These are phyloP conservation scores for Botrytis medusae DNA, from an alignment of 2,329 filamentous ascomycete genomes.

Conservation along the genomic window DNA sequence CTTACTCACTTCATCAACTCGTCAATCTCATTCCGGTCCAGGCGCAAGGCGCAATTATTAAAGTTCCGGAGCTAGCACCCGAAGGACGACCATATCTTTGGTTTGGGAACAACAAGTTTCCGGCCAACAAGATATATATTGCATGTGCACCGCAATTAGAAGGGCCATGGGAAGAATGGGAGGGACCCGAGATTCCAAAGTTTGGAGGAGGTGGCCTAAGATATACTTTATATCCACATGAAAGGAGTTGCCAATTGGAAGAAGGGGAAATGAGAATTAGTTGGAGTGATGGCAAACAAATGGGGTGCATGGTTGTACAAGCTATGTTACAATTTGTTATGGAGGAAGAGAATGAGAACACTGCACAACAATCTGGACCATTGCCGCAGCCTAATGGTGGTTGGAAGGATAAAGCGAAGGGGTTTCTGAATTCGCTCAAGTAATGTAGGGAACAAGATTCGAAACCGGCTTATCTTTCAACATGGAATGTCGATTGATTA, in stretches of 20 bases:
- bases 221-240: slow-evolving; percentile 18
- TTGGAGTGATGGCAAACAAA: slow-evolving; percentile 11
- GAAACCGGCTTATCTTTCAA: neutral
- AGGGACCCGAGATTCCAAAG: neutral
- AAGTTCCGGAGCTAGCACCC: neutral
- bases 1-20: slow-evolving; percentile 5
- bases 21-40: slow-evolving; percentile 1
- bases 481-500: neutral
- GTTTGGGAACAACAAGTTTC: slow-evolving; percentile 12
- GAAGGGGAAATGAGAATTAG: slow-evolving; percentile 7
- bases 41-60: slow-evolving; percentile 13
- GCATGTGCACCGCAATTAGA: neutral
- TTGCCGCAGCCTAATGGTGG: neutral
- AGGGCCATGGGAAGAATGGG: slow-evolving; percentile 15
- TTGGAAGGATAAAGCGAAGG: slow-evolving; percentile 2
- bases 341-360: neutral
- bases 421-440: neutral
- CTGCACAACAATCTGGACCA: neutral
- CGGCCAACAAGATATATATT: slow-evolving; percentile 3
- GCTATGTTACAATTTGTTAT: slow-evolving; percentile 7
- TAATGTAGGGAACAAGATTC: neutral
- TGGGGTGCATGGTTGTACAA: slow-evolving; percentile 9
- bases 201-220: neutral
- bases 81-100: slow-evolving; percentile 10
- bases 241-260: neutral